phyloP scores from a whole-genome alignment of 495 filamentous ascomycete species.

The Podospora anserina region DNA sequence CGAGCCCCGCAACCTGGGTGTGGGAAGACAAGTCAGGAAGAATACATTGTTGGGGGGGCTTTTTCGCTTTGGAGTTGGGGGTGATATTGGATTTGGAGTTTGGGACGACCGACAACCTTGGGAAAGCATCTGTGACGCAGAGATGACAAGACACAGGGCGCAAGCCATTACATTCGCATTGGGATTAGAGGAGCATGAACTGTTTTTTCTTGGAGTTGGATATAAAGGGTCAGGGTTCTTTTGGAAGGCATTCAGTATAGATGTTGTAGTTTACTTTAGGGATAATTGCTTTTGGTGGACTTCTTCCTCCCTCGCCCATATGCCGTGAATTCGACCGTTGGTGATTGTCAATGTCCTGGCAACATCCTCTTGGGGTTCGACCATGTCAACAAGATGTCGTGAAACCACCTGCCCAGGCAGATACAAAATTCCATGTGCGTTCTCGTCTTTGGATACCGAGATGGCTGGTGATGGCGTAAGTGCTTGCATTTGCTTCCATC shows the following conservation, averaged over 20 bases:
- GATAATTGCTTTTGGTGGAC: not conserved
- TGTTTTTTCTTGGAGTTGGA: not conserved
- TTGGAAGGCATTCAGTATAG: not conserved
- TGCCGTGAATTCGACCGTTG: not conserved
- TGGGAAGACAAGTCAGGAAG: no score
- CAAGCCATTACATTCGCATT: not conserved
- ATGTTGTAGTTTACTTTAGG: not conserved
- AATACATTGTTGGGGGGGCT: not conserved
- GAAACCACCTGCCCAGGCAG: not conserved
- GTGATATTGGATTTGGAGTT: not conserved
- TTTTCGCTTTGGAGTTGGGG: no score
- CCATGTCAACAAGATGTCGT: not conserved
- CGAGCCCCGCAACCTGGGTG: no score
- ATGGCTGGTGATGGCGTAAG: not conserved
- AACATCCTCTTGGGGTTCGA: not conserved
- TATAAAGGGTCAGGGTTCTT: not conserved
- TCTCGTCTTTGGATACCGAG: not conserved
- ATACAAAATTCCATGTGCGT: not conserved
- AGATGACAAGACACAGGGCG: not conserved
- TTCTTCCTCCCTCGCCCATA: not conserved
- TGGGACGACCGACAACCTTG: not conserved
- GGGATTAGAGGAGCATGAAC: not conserved
- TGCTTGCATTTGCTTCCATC: not conserved
- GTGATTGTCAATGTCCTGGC: not conserved
- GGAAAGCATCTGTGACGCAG: not conserved